Evolutionary conservation across 2,329 filamentous ascomycete genomes (phyloP).

Genomic region (Gnomoniopsis smithogilvyi): DNA sequence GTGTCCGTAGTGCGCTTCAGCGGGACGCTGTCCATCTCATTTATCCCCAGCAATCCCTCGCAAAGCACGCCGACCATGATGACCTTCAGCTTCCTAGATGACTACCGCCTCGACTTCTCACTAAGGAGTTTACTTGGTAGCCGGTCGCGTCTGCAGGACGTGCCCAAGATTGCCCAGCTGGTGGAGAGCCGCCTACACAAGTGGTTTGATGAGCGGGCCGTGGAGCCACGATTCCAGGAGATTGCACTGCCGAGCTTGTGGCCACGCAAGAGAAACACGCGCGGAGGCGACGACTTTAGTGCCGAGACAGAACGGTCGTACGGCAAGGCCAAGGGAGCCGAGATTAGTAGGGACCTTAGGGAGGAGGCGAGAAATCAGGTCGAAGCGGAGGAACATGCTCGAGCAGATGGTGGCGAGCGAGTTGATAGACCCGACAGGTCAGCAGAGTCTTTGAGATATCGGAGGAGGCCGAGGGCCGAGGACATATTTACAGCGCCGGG

Average conservation of each 20-base stretch:
- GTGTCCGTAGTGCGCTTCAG: slow-evolving; percentile 94
- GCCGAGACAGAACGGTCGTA: slow-evolving; percentile 45
- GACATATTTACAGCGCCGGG: slow-evolving; percentile 24
- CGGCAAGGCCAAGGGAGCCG: slow-evolving; percentile 53
- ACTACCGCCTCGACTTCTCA: slow-evolving; percentile 80
- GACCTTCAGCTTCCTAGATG: slow-evolving; percentile 89
- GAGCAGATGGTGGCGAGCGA: slow-evolving; percentile 33
- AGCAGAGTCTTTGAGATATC: slow-evolving; percentile 29
- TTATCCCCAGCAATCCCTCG: slow-evolving; percentile 73
- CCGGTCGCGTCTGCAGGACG: slow-evolving; percentile 76
- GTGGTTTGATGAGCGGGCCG: slow-evolving; percentile 85
- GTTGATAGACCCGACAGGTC: slow-evolving; percentile 31
- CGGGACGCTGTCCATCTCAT: slow-evolving; percentile 88
- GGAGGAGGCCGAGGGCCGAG: slow-evolving; percentile 26
- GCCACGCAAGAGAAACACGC: slow-evolving; percentile 80
- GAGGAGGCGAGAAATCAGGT: slow-evolving; percentile 48
- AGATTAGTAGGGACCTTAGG: slow-evolving; percentile 46
- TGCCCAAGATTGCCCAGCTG: slow-evolving; percentile 83
- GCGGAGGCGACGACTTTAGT: slow-evolving; percentile 63
- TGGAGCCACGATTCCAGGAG: slow-evolving; percentile 83
- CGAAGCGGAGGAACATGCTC: slow-evolving; percentile 39
- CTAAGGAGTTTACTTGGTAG: slow-evolving; percentile 77
- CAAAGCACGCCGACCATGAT: slow-evolving; percentile 79
- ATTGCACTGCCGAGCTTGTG: slow-evolving; percentile 79
- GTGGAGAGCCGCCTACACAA: slow-evolving; percentile 76